phyloP scores from a whole-genome alignment of 306 rosid species.

The Vachellia pachyceras region DNA sequence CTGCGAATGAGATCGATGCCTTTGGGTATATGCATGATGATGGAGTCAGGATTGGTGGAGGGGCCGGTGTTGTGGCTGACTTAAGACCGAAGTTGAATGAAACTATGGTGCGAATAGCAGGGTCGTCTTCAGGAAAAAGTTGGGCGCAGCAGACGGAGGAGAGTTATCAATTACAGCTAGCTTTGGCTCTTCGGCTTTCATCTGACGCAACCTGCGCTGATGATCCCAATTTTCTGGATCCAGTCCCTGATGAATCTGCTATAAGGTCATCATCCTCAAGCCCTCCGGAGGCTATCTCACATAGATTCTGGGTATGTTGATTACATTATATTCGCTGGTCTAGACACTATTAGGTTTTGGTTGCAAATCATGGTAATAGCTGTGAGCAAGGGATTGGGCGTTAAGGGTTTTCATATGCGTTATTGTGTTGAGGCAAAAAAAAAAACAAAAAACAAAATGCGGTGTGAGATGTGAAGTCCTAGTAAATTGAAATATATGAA shows the following conservation, averaged over 20 bases:
- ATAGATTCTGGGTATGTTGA: conserved; percentile 78
- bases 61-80: conserved; percentile 35
- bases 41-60: conserved; percentile 43
- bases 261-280: conserved; percentile 43
- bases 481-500: neutral
- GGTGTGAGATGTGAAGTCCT: neutral
- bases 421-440: neutral
- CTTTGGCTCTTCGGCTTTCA: conserved; percentile 77
- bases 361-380: neutral
- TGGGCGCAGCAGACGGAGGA: conserved; percentile 97
- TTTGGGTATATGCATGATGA: conserved; percentile 57
- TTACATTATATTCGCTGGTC: neutral
- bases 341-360: conserved; percentile 1
- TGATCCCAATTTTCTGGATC: conserved; percentile 84
- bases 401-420: neutral
- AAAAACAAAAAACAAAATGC: too few species aligned
- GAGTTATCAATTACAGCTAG: conserved; percentile 83
- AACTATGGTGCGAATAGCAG: conserved; percentile 37
- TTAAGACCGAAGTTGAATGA: conserved; percentile 47
- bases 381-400: conserved; percentile 11
- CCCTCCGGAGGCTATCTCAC: conserved; percentile 62
- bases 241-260: conserved; percentile 55
- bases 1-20: conserved; percentile 59
- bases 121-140: conserved; percentile 64
- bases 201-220: conserved; percentile 79